Evolutionary conservation across 116 monocot species (phyloP), one percentile per base, ranked within the genome.

Genomic region (Dioscorea cayenensis): DNA sequence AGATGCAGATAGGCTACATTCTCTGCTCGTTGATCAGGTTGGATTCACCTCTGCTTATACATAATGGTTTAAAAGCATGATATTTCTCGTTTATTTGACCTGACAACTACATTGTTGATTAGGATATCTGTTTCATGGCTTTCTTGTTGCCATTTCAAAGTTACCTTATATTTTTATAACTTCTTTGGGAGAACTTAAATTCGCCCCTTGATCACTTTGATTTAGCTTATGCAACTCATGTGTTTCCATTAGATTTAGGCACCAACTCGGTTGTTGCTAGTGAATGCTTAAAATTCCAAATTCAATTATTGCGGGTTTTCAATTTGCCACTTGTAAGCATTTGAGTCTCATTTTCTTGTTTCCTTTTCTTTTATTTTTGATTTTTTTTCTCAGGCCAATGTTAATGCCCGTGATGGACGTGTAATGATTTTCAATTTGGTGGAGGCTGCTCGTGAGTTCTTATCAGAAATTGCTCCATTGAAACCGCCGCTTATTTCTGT

Each of bases 381-480:
- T n/a, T 69, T 62, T 21, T 69, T 48, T 7, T 28, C 32, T 32
- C 78, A 99, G 99, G 94, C 99, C 60, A 91, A 74, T 73, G 77
- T 84, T 72, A 84, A 94, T 87, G 83, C 94, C 23, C 89, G 94
- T 77, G 94, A 99, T 83, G 94, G 99, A 28, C 85, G 89, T 27
- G 94, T 91, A 10, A 99, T 94, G 99, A 91, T 99, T 63, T 91
- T 84, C 72, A 87, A 94, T 76, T 79, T 99, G 72, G 85, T 91
- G n/a, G 94, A 89, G 75, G 83, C 89, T 60, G 99, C 99, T 68
- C 94, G 89, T 70, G 94, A 99, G 78, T 99, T 91, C 76, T 63
- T 99, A 63, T 99, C 99, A 28, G 82, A 91, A 77, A 79, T 91
- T 75, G 73, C 61, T 72, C 77, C 84, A 19, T 10, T 66, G 16